Evolutionary conservation across 1,139 yeast species (phyloP).

Genomic region (Debaryomycetaceae sp.): DNA sequence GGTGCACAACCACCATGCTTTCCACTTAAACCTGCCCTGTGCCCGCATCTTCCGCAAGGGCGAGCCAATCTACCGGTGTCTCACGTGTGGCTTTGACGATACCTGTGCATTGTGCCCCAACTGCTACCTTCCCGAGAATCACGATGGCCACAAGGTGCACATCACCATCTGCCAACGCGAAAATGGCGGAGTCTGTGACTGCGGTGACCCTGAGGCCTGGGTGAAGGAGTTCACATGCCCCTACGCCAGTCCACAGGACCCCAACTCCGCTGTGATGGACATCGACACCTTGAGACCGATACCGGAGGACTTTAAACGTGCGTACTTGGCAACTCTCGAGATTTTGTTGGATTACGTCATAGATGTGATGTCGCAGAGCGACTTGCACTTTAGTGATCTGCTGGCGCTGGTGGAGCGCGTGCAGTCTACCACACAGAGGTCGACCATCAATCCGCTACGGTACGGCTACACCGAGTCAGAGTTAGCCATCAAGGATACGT

Average conservation of each 20-base stretch:
- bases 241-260: constrained; percentile 15
- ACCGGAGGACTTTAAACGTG: constrained; percentile 29
- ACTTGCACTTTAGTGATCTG: constrained; percentile 31
- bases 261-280: too few relatives aligned
- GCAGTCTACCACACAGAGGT: constrained; percentile 21
- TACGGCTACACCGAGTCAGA: constrained; percentile 22
- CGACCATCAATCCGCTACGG: constrained; percentile 27
- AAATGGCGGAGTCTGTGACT: constrained; percentile 80
- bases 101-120: constrained; percentile 80
- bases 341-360: constrained; percentile 66
- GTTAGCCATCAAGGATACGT: constrained; percentile 7
- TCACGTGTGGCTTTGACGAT: constrained; percentile 80
- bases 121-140: constrained; percentile 71
- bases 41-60: constrained; percentile 73
- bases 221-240: constrained; percentile 35
- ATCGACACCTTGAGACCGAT: constrained; percentile 15
- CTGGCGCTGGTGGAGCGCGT: constrained; percentile 21
- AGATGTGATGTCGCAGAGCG: constrained; percentile 58
- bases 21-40: constrained; percentile 71
- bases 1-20: constrained; percentile 35
- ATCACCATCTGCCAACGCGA: constrained; percentile 72
- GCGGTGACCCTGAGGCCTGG: constrained; percentile 66
- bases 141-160: constrained; percentile 71
- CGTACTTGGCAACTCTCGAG: constrained; percentile 45
- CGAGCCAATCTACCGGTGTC: constrained; percentile 84